Percentiles rank a stretch among this genome's conserved stretches.
phyloP scores from a whole-genome alignment of 163 green algal genomes.

The Scenedesmus sp. region DNA sequence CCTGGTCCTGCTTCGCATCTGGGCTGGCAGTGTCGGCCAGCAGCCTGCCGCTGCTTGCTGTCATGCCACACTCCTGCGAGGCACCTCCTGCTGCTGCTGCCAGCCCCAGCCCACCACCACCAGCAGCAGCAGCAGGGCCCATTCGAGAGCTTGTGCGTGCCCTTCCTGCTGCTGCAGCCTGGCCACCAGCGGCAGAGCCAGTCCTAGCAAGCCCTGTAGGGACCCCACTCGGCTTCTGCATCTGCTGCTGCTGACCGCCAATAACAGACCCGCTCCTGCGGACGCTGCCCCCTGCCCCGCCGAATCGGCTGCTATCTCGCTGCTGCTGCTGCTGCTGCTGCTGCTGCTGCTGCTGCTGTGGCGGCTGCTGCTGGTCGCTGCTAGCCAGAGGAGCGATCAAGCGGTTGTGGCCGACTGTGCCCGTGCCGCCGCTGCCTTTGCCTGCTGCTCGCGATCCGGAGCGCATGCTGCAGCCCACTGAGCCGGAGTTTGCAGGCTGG shows the following conservation, averaged over 20 bases:
- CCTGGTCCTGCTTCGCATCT: neutral
- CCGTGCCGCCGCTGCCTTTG: neutral
- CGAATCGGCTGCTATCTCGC: neutral
- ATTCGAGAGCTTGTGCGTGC: neutral
- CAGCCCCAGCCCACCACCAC: neutral
- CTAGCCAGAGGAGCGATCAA: neutral
- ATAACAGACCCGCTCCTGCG: neutral
- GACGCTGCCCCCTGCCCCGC: neutral
- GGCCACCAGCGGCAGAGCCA: neutral
- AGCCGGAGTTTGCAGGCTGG: conserved; percentile 11
- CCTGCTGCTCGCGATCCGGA: neutral
- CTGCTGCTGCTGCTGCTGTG: neutral
- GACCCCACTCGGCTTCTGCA: neutral
- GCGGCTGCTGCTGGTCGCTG: neutral
- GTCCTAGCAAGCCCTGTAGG: neutral
- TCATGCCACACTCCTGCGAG: neutral
- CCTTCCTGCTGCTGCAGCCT: neutral
- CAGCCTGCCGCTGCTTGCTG: conserved; percentile 4
- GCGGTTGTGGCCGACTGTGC: neutral
- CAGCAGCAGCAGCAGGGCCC: neutral
- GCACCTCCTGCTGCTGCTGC: neutral
- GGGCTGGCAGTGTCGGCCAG: neutral
- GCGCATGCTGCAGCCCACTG: conserved; percentile 20
- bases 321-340: neutral
- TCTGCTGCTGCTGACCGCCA: neutral